These are phyloP conservation scores for Stentor roeselii DNA, from an alignment of 73 alveolate genomes.

Conservation along the genomic window DNA sequence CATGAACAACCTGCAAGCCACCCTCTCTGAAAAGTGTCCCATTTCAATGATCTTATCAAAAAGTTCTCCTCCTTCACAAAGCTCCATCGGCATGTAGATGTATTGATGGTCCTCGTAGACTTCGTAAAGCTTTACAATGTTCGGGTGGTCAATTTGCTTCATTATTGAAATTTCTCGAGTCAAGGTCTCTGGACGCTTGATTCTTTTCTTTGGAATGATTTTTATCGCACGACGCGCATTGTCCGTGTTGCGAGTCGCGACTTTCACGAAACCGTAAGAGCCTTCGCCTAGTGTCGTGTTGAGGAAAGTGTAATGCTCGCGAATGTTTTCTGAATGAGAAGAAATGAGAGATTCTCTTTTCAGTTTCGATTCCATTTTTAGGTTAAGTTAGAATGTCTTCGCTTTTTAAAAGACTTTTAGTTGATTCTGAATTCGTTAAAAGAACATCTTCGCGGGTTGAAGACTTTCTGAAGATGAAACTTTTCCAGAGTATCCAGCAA, in stretches of 20 bases:
- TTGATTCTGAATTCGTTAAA: too few relatives aligned
- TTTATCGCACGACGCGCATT: neutral
- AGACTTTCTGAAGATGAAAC: too few relatives aligned
- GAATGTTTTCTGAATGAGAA: too few relatives aligned
- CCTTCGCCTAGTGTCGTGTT: conserved; percentile 3
- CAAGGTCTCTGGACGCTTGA: neutral
- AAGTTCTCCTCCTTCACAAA: conserved; percentile 28
- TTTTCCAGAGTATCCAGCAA: too few relatives aligned
- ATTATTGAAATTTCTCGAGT: neutral
- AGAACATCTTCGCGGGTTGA: too few relatives aligned
- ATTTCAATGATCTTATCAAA: neutral
- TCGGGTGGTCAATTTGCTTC: conserved; percentile 22
- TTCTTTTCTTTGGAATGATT: neutral
- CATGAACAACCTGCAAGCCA: neutral
- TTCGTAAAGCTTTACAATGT: neutral
- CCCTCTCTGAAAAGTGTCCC: neutral
- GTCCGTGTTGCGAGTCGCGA: neutral
- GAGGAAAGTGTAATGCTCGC: too few relatives aligned
- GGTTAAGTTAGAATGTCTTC: too few relatives aligned
- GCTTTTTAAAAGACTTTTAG: too few relatives aligned
- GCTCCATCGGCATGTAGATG: conserved; percentile 17
- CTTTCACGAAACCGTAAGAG: neutral
- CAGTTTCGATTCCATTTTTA: too few relatives aligned
- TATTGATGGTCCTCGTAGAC: neutral
- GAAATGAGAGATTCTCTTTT: too few relatives aligned